Evolutionary conservation across 169 alveolate genomes (phyloP).

Genomic region (Eimeria sp.): DNA sequence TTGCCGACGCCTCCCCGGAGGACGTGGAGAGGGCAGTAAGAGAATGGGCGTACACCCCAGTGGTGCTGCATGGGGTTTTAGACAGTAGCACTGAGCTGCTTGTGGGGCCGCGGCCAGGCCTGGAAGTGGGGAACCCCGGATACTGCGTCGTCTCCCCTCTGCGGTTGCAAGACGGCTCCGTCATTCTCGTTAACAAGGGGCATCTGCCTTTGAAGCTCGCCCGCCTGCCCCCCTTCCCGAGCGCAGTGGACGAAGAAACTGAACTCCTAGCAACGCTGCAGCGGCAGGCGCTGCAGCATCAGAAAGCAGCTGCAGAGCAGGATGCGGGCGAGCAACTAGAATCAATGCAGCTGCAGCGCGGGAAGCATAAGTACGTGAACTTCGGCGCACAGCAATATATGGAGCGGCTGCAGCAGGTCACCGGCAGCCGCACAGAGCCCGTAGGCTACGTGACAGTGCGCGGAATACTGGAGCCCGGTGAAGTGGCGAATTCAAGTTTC

Average conservation of each 20-base stretch:
- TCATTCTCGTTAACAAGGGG: constrained; percentile 91
- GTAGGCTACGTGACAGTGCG: constrained; percentile 92
- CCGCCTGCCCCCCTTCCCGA: constrained; percentile 55
- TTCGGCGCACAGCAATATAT: constrained; percentile 45
- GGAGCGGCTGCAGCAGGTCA: constrained; percentile 15
- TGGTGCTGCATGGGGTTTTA: constrained; percentile 87
- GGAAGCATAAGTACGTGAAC: constrained; percentile 26
- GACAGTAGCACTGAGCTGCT: constrained; percentile 89
- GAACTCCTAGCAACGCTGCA: constrained; percentile 1
- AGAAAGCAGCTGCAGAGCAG: neutral
- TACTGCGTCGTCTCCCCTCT: constrained; percentile 90
- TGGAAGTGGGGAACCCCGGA: constrained; percentile 85
- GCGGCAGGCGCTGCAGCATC: constrained; percentile 16
- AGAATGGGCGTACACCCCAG: constrained; percentile 82
- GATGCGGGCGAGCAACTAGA: neutral
- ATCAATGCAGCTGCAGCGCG: constrained; percentile 21
- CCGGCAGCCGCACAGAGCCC: constrained; percentile 82
- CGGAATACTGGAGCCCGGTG: constrained; percentile 91
- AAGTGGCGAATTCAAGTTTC: constrained; percentile 83
- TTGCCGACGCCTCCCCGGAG: constrained; percentile 24
- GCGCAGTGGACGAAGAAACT: constrained; percentile 21
- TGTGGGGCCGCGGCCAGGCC: constrained; percentile 91
- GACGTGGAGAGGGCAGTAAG: constrained; percentile 66
- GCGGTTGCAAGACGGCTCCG: constrained; percentile 89
- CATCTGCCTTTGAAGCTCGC: constrained; percentile 86